Conservation (phyloP, 2,329 filamentous ascomycete genomes). For the Colletotrichum sublineola region DNA sequence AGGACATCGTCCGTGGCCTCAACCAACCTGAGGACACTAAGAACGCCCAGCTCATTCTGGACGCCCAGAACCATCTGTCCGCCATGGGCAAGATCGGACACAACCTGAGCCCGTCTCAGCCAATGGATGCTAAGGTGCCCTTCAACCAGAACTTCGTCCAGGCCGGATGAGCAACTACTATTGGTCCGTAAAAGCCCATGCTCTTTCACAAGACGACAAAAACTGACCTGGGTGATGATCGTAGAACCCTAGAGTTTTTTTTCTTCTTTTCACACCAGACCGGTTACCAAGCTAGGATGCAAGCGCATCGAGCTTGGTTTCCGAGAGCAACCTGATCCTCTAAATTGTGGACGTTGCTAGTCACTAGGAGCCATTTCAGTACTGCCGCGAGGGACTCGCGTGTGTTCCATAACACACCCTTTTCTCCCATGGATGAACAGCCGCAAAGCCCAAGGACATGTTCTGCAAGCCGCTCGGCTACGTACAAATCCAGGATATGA, state of each 20-base stretch:
- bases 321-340: constrained; percentile 24
- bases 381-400: constrained; percentile 26
- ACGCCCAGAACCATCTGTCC: constrained; percentile 63
- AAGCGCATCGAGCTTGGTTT: constrained; percentile 28
- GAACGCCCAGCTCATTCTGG: constrained; percentile 66
- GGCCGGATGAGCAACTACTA: constrained; percentile 49
- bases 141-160: constrained; percentile 45
- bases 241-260: constrained; percentile 5
- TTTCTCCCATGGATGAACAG: constrained; percentile 21
- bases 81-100: constrained; percentile 66
- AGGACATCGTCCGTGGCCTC: constrained; percentile 67
- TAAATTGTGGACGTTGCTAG: constrained; percentile 24
- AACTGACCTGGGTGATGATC: constrained; percentile 17
- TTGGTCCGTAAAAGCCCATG: constrained; percentile 36
- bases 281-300: constrained; percentile 27
- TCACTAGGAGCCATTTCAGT: constrained; percentile 15
- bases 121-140: constrained; percentile 20
- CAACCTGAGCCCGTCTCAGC: constrained; percentile 47
- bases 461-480: constrained; percentile 25
- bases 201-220: not conserved
- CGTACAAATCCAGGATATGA: constrained; percentile 21
- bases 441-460: constrained; percentile 27
- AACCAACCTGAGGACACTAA: constrained; percentile 65
- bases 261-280: constrained; percentile 15
- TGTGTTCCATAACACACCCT: constrained; percentile 25